Evolutionary conservation across 2,329 filamentous ascomycete genomes (phyloP), one percentile per base, ranked within the genome.

Genomic region (Drechslerella coelobrocha): DNA sequence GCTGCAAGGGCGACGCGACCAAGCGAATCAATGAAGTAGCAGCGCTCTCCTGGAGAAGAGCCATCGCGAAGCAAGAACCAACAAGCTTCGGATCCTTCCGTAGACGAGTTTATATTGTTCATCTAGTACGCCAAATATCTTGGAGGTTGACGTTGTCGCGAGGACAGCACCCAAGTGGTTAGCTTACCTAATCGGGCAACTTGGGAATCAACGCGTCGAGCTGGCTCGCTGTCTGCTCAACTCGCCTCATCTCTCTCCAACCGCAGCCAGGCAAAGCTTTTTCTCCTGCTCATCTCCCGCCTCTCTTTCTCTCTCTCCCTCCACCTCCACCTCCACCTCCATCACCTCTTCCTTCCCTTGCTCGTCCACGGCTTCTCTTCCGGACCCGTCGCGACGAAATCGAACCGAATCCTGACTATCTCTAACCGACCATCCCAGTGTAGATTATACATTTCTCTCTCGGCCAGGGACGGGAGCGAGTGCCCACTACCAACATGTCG

Each of bases 401-500:
- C 26, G 51, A 43, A 43, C 34, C 48, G 23, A 43, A 12, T 31
- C 10, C 26, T 26, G 8, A 5, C 45, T 17, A 9, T 21, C 23
- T 24, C 17, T 24, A 8, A 5, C 19, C 23, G 8, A 24, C 4
- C 17, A 24, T 24, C 23, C 8, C 21, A 43, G 19, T 43, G 14
- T 43, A 43, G n/a, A 43, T 7, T 31, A 12, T 52, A 29, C 41
- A 45, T 23, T 17, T 7, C 19, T 45, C n/a, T 3, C 41, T 2
- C 41, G 19, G 41, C 41, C 41, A 45, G 41, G 41, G 19, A 45
- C 41, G 41, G 37, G 50, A 27, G 37, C 43, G 23, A 26, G 53
- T 45, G 21, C 21, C 39, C 27, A 27, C 21, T 21, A 14, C 52
- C 43, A 52, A 19, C 29, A 88, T 88, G 86, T 84, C 84, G 75